Evolutionary conservation across 2,329 filamentous ascomycete species (phyloP).

Genomic region (Pezicula rhizophila): DNA sequence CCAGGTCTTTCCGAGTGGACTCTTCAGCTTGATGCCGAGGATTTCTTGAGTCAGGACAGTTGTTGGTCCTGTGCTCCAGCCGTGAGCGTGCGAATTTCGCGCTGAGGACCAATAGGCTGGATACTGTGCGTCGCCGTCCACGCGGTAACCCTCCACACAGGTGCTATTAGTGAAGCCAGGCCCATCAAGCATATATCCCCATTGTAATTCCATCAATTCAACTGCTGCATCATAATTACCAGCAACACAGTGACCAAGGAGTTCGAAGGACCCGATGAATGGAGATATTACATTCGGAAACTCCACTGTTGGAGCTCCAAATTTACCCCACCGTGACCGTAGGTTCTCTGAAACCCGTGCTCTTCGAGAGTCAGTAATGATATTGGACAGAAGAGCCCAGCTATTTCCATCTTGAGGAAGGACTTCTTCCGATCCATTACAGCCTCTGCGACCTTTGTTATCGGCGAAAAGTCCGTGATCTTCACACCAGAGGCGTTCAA

Average conservation of each 20-base stretch:
- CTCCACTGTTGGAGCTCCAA: slow-evolving; percentile 41
- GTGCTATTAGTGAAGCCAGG: slow-evolving; percentile 33
- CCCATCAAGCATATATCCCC: slow-evolving; percentile 48
- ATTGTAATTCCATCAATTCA: slow-evolving; percentile 39
- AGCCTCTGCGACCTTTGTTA: slow-evolving; percentile 35
- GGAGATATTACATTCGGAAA: slow-evolving; percentile 40
- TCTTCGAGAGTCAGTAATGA: slow-evolving; percentile 29
- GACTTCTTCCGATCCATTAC: slow-evolving; percentile 47
- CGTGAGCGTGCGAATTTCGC: slow-evolving; percentile 41
- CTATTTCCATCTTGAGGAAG: slow-evolving; percentile 56
- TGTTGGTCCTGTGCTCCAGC: slow-evolving; percentile 42
- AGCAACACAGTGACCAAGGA: slow-evolving; percentile 38
- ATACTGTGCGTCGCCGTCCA: slow-evolving; percentile 33
- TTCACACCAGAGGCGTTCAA: slow-evolving; percentile 27
- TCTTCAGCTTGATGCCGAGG: slow-evolving; percentile 34
- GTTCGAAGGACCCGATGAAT: slow-evolving; percentile 41
- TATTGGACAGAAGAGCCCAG: slow-evolving; percentile 37
- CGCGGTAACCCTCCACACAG: slow-evolving; percentile 30
- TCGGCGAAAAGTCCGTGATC: slow-evolving; percentile 40
- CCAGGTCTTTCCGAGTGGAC: slow-evolving; percentile 31
- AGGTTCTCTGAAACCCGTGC: slow-evolving; percentile 26
- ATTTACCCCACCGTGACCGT: slow-evolving; percentile 31
- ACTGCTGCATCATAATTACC: slow-evolving; percentile 33
- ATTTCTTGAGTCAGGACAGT: slow-evolving; percentile 37
- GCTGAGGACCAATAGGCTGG: slow-evolving; percentile 18